Evolutionary conservation across 495 filamentous ascomycete genomes (phyloP).

Genomic region (Lasiosphaeris hirsuta): DNA sequence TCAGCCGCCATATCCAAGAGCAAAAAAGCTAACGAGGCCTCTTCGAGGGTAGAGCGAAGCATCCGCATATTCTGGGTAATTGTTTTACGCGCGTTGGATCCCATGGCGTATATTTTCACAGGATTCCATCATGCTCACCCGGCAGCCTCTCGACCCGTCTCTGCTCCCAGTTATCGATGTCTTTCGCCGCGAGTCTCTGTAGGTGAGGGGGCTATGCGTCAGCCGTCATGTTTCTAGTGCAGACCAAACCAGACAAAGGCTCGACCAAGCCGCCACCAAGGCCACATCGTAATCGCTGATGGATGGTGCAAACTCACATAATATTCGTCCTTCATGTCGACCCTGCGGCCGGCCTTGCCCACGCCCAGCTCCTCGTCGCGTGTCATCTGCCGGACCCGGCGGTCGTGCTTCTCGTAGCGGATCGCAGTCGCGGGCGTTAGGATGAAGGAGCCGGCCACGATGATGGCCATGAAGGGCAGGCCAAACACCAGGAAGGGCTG

Average conservation of each 20-base stretch:
- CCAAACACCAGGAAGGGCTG: conserved; percentile 94
- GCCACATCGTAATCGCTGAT: too few species aligned
- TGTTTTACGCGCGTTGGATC: neutral
- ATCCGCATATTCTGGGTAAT: too few species aligned
- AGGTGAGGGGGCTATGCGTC: neutral
- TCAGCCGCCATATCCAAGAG: too few species aligned
- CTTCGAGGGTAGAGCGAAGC: too few species aligned
- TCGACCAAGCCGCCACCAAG: neutral
- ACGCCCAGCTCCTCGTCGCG: conserved; percentile 84
- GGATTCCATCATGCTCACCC: conserved; percentile 87
- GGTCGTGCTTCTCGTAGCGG: conserved; percentile 87
- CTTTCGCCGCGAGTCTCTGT: conserved; percentile 84
- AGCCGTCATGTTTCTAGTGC: neutral
- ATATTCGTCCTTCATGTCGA: conserved; percentile 88
- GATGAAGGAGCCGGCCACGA: conserved; percentile 92
- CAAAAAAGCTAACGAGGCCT: too few species aligned
- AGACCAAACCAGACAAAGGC: neutral
- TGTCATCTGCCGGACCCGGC: conserved; percentile 75
- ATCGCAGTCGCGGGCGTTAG: conserved; percentile 91
- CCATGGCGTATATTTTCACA: conserved; percentile 35
- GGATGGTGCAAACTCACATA: conserved; percentile 60
- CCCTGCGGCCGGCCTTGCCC: conserved; percentile 61
- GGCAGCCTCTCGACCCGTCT: conserved; percentile 82
- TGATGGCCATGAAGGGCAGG: conserved; percentile 86
- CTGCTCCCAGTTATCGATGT: conserved; percentile 95